Evolutionary conservation across 768 basidiomycete species (phyloP).

Genomic region (Strobilomyces dryophilus): DNA sequence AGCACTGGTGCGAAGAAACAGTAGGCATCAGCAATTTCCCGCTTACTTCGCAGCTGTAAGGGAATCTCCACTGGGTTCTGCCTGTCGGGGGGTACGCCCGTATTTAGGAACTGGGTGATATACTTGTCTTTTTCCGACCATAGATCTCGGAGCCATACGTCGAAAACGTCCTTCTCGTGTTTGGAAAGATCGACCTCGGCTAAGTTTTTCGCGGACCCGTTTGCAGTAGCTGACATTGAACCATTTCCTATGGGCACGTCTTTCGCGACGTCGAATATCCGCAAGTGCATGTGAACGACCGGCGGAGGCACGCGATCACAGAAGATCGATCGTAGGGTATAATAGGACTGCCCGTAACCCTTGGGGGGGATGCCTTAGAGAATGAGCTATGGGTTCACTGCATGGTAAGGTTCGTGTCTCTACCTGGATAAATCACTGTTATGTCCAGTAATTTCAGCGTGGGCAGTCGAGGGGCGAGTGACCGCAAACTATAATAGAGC

Average conservation of each 20-base stretch:
- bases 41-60: constrained; percentile 46
- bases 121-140: constrained; percentile 86
- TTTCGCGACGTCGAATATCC: constrained; percentile 63
- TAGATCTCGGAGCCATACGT: constrained; percentile 73
- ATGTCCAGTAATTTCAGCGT: constrained; percentile 82
- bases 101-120: constrained; percentile 62
- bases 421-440: constrained; percentile 89
- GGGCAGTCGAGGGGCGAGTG: constrained; percentile 73
- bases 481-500: constrained; percentile 77
- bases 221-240: constrained; percentile 30
- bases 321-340: constrained; percentile 88
- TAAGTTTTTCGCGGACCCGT: constrained; percentile 26
- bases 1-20: constrained; percentile 64
- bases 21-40: constrained; percentile 65
- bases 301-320: constrained; percentile 79
- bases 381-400: not conserved
- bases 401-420: not conserved
- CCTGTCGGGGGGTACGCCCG: constrained; percentile 40
- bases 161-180: constrained; percentile 64
- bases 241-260: constrained; percentile 70
- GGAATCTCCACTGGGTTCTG: constrained; percentile 49
- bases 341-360: constrained; percentile 84
- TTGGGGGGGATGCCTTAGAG: constrained; percentile 65
- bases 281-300: constrained; percentile 80
- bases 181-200: constrained; percentile 50